Base-by-base conservation (phyloP, 805 yeast species). In the Starmerella etchellsii region DNA sequence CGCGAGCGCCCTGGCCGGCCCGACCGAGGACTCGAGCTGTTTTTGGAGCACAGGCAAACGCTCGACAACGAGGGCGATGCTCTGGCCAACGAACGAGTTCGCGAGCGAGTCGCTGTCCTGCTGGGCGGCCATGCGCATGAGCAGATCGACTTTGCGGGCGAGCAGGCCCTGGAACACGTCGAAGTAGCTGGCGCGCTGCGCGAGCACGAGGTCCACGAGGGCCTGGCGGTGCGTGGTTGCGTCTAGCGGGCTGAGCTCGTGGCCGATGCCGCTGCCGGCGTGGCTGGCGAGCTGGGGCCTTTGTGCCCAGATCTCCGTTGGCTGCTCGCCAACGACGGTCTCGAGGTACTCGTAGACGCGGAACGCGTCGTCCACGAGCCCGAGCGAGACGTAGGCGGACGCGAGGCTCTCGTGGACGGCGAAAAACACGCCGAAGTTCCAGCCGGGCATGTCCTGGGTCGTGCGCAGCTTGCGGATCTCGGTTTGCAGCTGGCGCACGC, bases 341-440 rank as follows among this genome's bases (percentile, higher is more conserved):
- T 66, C 64, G 5, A 81, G 50, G 23, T 62, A 63, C 25, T 70
- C 69, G 47, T 74, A 78, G 19, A 70, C 66, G 3, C 55, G 59
- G 27, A 78, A 54, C 0, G 88, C 68, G 39, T 81, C 87, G 22
- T 77, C 79, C 21, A 65, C 58, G 20, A 80, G 66, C 21, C 69
- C 67, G 61, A 82, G 65, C 34, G 70, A 70, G 40, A 69, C 70
- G 41, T 73, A 67, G 3, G 73, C 63, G 25, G 67, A 57, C 0
- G 78, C 78, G 32, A 76, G 55, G 6, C 69, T 67, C 40, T 75
- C 73, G 44, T 69, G 68, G 46, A 65, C 57, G 14, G 63, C 61
- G 37, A 71, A 67, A 26, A 62, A 58, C 7, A 63, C 54, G 4
- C 69, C 68, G 49, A 64, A 65, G 42, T 67, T 68, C 69, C 70